Percentiles rank a stretch among this genome's conserved stretches.
phyloP scores from a whole-genome alignment of 805 yeast species.

The Helenozyma rhizophorensis region DNA sequence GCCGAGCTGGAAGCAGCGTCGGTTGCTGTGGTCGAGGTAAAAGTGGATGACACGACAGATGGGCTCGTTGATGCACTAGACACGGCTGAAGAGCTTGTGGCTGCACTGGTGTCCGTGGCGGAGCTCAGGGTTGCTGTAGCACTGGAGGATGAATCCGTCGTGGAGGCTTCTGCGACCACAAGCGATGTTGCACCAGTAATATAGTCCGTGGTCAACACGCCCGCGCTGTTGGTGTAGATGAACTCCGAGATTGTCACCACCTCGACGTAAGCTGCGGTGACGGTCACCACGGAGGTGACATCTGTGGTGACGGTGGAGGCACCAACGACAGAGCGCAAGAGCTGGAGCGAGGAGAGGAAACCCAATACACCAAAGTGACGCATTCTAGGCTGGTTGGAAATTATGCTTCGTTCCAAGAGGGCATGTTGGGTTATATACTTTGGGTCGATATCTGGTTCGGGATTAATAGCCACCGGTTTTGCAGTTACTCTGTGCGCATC shows the following conservation, averaged over 20 bases:
- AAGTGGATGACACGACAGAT: too few species aligned
- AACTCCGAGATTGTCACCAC: constrained; percentile 29
- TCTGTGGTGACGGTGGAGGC: constrained; percentile 9
- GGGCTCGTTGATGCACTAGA: too few species aligned
- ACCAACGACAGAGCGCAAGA: constrained; percentile 4
- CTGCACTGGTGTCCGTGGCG: constrained; percentile 5
- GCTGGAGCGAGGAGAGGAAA: too few species aligned
- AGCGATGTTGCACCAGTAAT: constrained; percentile 16
- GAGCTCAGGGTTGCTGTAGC: constrained; percentile 1
- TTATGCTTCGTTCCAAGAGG: too few species aligned
- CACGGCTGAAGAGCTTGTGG: constrained; percentile 2
- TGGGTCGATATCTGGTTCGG: too few species aligned
- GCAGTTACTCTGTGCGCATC: too few species aligned
- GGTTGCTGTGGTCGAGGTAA: background rate
- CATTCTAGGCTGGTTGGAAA: too few species aligned
- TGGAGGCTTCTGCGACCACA: constrained; percentile 2
- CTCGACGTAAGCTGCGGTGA: constrained; percentile 21
- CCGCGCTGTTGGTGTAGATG: constrained; percentile 26
- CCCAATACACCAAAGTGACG: too few species aligned
- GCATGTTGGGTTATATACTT: too few species aligned
- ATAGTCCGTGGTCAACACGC: constrained; percentile 24
- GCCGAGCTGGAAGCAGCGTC: constrained; percentile 3
- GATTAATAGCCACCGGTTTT: too few species aligned
- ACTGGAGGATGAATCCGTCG: constrained; percentile 2
- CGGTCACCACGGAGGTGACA: constrained; percentile 12